Evolutionary conservation across 73 alveolate genomes (phyloP).

Genomic region (Paramecium primaurelia): DNA sequence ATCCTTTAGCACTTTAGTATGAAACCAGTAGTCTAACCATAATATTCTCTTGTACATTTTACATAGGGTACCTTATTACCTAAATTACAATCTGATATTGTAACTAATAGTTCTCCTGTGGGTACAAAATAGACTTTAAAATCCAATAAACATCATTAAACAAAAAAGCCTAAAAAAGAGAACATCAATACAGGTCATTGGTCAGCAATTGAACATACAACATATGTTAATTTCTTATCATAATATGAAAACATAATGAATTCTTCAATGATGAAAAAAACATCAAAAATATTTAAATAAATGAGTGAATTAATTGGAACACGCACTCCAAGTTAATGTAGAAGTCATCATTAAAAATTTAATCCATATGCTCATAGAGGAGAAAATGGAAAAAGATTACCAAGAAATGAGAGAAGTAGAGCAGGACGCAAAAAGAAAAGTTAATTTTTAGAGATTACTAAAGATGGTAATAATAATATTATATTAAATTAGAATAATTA

Average conservation of each 20-base stretch:
- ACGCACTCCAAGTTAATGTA: constrained; percentile 38
- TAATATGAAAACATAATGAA: constrained; percentile 24
- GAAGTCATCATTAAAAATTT: constrained; percentile 49
- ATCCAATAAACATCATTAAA: background rate
- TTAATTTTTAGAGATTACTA: background rate
- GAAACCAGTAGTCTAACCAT: background rate
- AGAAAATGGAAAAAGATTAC: constrained; percentile 39
- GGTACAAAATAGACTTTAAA: constrained; percentile 3
- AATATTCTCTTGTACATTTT: background rate
- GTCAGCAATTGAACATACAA: constrained; percentile 1
- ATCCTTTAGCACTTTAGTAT: background rate
- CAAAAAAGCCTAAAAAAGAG: constrained; percentile 34
- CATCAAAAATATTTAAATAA: constrained; percentile 42
- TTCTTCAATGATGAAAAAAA: constrained; percentile 45
- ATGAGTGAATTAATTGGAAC: constrained; percentile 49
- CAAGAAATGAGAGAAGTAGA: constrained; percentile 50
- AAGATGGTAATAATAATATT: background rate
- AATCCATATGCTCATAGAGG: constrained; percentile 45
- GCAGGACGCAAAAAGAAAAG: constrained; percentile 44
- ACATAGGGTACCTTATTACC: background rate
- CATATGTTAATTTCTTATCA: background rate
- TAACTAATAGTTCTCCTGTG: background rate
- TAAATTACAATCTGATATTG: constrained; percentile 17
- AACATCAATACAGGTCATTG: constrained; percentile 41
- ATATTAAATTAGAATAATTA: background rate